Base-by-base conservation (phyloP, 768 basidiomycete genomes). In the Aureoboletus auriporus region DNA sequence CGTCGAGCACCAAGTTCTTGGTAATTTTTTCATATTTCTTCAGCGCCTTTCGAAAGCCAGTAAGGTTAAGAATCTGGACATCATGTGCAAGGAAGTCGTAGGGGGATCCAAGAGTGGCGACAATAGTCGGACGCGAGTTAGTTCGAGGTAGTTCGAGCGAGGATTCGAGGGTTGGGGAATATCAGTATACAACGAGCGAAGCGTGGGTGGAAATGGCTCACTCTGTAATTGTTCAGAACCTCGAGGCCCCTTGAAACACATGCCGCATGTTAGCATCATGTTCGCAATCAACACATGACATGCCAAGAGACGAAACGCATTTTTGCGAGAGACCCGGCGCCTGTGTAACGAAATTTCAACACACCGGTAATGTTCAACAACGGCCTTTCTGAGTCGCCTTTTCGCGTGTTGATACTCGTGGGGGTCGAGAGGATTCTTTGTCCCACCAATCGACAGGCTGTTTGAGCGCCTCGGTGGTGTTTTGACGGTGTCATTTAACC, bases 1-100 rank as follows among this genome's bases (percentile, higher is more conserved):
- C 77, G n/a, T 84, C 74, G 61, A 89, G 80, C n/a, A 80, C 83
- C 5, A 76, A 73, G 20, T 89, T 83, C 65, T 75, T 80, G 6
- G 91, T 87, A 6, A 76, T 69, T 61, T 90, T 92, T 59, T 89
- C 88, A 55, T 89, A 92, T 62, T 91, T 91, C 68, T 92, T 91
- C 46, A 92, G 59, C 0, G 86, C 85, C 60, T 92, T 91, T 29
- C 88, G 75, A 62, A 95, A 93, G 1, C 93, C 95, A 0, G 90
- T 91, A 4, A 92, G 65, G 64, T 99, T 97, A 30, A 96, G 68
- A 41, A 93, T 83, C 84, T 90, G 49, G 12, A 20, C 7, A 12
- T 17, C 28, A 30, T 4, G n/a, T 8, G 10, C 13, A 47, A 30
- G 7, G 17, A 39, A 17, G 28, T 12, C 5, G 23, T 17, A 7